Conservation (phyloP, 2,329 filamentous ascomycete genomes). For the Waltergamsia citrina region DNA sequence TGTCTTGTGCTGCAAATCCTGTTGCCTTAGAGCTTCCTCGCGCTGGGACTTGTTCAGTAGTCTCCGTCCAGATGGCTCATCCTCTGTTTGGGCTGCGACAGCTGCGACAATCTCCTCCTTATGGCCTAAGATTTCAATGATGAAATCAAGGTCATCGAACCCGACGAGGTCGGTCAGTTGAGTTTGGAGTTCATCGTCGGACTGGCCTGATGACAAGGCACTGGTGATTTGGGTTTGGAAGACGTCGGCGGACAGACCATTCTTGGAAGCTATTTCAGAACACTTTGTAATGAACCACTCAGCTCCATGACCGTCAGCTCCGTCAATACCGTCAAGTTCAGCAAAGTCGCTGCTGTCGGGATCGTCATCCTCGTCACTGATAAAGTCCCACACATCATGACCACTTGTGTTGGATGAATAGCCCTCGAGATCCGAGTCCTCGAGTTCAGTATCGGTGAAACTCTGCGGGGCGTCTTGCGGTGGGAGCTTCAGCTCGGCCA, state of each 20-base stretch:
- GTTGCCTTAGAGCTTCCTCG: slow-evolving; percentile 64
- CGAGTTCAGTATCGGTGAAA: slow-evolving; percentile 33
- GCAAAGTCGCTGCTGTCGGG: slow-evolving; percentile 57
- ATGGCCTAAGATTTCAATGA: slow-evolving; percentile 80
- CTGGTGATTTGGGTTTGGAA: slow-evolving; percentile 71
- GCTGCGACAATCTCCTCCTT: slow-evolving; percentile 55
- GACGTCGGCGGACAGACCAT: slow-evolving; percentile 58
- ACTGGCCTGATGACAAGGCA: slow-evolving; percentile 55
- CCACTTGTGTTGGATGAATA: slow-evolving; percentile 50
- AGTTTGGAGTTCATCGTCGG: slow-evolving; percentile 85
- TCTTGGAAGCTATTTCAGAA: slow-evolving; percentile 52
- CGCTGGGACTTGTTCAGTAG: slow-evolving; percentile 70
- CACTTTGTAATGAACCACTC: slow-evolving; percentile 69
- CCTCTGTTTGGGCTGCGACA: slow-evolving; percentile 20
- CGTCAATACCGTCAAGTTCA: slow-evolving; percentile 24
- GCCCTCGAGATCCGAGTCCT: slow-evolving; percentile 54
- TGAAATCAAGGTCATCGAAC: slow-evolving; percentile 86
- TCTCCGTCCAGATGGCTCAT: slow-evolving; percentile 24
- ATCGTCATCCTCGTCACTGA: slow-evolving; percentile 66
- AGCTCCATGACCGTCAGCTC: slow-evolving; percentile 36
- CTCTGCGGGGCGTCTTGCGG: slow-evolving; percentile 27
- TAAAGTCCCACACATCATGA: slow-evolving; percentile 89
- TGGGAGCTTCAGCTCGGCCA: slow-evolving; percentile 58
- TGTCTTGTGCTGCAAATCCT: slow-evolving; percentile 78
- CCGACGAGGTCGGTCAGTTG: slow-evolving; percentile 82